phyloP scores from a whole-genome alignment of 1,284 basidiomycete genomes.

The Naganishia cerealis region DNA sequence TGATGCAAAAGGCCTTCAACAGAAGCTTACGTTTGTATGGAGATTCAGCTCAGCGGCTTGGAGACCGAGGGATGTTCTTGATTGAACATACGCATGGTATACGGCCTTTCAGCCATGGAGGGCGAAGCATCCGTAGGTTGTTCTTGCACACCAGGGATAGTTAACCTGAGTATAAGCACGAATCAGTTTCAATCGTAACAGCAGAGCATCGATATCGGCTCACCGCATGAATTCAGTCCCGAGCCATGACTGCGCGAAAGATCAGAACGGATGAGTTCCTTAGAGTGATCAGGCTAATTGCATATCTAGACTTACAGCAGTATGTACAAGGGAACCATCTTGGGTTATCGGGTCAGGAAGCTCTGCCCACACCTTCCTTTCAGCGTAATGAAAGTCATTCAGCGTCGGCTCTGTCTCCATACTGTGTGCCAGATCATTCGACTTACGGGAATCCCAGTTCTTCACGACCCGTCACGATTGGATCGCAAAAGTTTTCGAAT shows the following conservation, averaged over 20 bases:
- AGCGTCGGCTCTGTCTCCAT: neutral
- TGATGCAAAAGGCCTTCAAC: slow-evolving; percentile 40
- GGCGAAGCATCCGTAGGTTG: slow-evolving; percentile 11
- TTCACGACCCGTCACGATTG: slow-evolving; percentile 41
- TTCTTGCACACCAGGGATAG: slow-evolving; percentile 29
- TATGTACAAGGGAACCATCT: slow-evolving; percentile 23
- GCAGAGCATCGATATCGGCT: neutral
- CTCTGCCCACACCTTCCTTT: slow-evolving; percentile 29
- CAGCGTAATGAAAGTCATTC: neutral
- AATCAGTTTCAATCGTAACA: neutral
- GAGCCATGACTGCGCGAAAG: slow-evolving; percentile 35
- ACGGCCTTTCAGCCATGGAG: neutral
- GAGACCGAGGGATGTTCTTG: neutral
- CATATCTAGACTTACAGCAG: slow-evolving; percentile 12
- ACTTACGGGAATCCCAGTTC: slow-evolving; percentile 30
- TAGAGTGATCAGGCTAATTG: neutral
- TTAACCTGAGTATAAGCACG: slow-evolving; percentile 23
- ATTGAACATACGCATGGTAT: slow-evolving; percentile 23
- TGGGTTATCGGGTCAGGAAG: slow-evolving; percentile 34
- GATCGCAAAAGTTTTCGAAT: slow-evolving; percentile 43
- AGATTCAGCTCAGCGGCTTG: neutral
- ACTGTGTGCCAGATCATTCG: neutral
- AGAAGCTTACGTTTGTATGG: slow-evolving; percentile 30
- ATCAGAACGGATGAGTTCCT: neutral
- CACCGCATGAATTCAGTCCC: slow-evolving; percentile 39